phyloP scores from a whole-genome alignment of 768 basidiomycete genomes.

The Agrocybe pediades region DNA sequence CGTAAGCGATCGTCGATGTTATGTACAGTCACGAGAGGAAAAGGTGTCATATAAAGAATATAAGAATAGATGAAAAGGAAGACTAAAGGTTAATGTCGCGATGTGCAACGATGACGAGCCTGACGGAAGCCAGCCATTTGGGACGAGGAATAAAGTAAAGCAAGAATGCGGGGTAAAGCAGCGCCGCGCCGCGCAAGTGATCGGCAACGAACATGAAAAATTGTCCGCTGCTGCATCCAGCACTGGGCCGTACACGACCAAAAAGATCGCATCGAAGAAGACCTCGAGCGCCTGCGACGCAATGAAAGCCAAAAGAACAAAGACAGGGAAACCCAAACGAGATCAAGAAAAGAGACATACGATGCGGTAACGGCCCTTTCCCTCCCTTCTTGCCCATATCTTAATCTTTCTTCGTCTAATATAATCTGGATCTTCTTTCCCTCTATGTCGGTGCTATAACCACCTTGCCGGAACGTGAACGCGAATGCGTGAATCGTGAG shows the following conservation, averaged over 20 bases:
- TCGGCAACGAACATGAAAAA: no score
- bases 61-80: background rate
- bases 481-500: no score
- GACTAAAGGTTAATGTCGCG: background rate
- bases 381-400: constrained; percentile 22
- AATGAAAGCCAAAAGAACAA: background rate
- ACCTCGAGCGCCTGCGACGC: background rate
- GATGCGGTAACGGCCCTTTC: constrained; percentile 19
- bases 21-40: background rate
- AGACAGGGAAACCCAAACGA: background rate
- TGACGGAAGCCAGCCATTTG: no score
- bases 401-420: constrained; percentile 1
- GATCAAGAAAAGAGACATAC: background rate
- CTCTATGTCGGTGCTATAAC: background rate
- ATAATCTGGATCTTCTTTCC: background rate
- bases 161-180: background rate
- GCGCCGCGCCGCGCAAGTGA: background rate
- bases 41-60: background rate
- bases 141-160: background rate
- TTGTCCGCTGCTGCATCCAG: background rate
- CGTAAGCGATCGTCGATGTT: background rate
- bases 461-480: no score
- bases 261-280: background rate
- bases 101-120: no score
- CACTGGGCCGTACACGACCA: background rate